Percentiles rank a stretch among this genome's conserved stretches.
These are phyloP conservation scores for Hymenoscyphus albidus DNA, from an alignment of 2,329 filamentous ascomycete genomes.

Conservation along the genomic window DNA sequence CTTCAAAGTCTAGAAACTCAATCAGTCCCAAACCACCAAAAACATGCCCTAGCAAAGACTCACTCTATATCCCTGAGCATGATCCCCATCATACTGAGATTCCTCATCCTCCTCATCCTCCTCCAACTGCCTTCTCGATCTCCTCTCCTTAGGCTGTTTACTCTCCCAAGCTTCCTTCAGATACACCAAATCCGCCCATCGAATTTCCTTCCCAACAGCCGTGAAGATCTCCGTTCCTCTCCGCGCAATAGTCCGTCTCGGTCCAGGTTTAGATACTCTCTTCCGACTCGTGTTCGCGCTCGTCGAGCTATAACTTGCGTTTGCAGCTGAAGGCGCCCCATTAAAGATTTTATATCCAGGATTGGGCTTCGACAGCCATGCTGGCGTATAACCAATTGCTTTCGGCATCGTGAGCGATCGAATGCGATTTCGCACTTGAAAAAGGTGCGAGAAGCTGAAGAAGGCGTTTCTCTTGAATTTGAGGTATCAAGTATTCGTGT, in stretches of 20 bases:
- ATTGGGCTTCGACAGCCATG: slow-evolving; percentile 77
- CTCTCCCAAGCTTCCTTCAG: slow-evolving; percentile 63
- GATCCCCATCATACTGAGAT: slow-evolving; percentile 32
- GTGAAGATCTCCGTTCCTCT: slow-evolving; percentile 86
- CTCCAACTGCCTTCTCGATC: slow-evolving; percentile 19
- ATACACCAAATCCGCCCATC: slow-evolving; percentile 81
- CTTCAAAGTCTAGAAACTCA: slow-evolving; percentile 54
- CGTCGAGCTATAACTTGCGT: slow-evolving; percentile 18
- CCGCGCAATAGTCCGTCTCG: slow-evolving; percentile 67
- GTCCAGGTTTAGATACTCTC: slow-evolving; percentile 45
- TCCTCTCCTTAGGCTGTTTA: slow-evolving; percentile 30
- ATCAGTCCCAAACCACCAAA: slow-evolving; percentile 13
- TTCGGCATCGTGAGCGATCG: slow-evolving; percentile 64
- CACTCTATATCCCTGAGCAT: slow-evolving; percentile 47
- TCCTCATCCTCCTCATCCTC: slow-evolving; percentile 18
- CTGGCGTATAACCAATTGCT: slow-evolving; percentile 78
- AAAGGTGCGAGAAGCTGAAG: slow-evolving; percentile 17
- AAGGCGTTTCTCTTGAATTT: slow-evolving; percentile 12
- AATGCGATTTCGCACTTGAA: slow-evolving; percentile 10
- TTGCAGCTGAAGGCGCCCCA: slow-evolving; percentile 37
- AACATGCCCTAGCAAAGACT: slow-evolving; percentile 21
- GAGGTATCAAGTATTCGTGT: slow-evolving; percentile 14
- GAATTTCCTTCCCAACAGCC: slow-evolving; percentile 81
- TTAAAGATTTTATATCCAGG: slow-evolving; percentile 76
- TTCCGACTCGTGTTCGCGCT: slow-evolving; percentile 32